These are phyloP conservation scores for Hyphopichia buzzinii DNA, from an alignment of 1,139 yeast genomes.

Conservation along the genomic window DNA sequence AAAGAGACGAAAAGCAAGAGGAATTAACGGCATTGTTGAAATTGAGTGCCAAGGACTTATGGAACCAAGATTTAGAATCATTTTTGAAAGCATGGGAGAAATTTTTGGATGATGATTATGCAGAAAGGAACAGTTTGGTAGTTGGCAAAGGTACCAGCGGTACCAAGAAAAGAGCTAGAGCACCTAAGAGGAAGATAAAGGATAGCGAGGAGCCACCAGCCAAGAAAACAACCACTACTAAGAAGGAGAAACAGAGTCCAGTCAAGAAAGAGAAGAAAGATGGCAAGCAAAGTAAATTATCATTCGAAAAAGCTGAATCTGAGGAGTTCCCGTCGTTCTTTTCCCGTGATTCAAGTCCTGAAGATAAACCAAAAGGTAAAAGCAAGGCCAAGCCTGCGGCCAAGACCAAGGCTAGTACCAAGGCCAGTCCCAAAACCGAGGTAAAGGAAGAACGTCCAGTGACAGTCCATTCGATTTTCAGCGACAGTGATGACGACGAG, in stretches of 20 bases:
- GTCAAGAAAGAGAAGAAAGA: constrained; percentile 5
- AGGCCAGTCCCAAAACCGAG: background rate
- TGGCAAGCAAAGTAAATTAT: constrained; percentile 8
- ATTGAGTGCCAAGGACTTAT: constrained; percentile 79
- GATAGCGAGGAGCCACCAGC: constrained; percentile 11
- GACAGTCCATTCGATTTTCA: constrained; percentile 19
- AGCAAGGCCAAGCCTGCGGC: constrained; percentile 7
- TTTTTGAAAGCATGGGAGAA: constrained; percentile 66
- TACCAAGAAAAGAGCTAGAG: constrained; percentile 22
- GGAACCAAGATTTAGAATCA: constrained; percentile 79
- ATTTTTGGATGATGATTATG: constrained; percentile 44
- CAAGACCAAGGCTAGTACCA: constrained; percentile 7
- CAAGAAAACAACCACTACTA: constrained; percentile 11
- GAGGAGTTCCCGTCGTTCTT: constrained; percentile 4
- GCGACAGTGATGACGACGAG: constrained; percentile 37
- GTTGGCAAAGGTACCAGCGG: constrained; percentile 30
- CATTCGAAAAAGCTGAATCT: constrained; percentile 9
- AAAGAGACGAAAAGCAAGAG: constrained; percentile 67
- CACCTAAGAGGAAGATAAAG: constrained; percentile 16
- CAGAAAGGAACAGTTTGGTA: constrained; percentile 29
- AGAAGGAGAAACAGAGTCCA: constrained; percentile 5
- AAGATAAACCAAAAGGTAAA: constrained; percentile 3
- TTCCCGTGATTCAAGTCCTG: background rate
- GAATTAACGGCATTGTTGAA: constrained; percentile 68
- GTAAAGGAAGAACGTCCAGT: constrained; percentile 6